phyloP scores from a whole-genome alignment of 106 monocot species.

The Allium cepa region DNA sequence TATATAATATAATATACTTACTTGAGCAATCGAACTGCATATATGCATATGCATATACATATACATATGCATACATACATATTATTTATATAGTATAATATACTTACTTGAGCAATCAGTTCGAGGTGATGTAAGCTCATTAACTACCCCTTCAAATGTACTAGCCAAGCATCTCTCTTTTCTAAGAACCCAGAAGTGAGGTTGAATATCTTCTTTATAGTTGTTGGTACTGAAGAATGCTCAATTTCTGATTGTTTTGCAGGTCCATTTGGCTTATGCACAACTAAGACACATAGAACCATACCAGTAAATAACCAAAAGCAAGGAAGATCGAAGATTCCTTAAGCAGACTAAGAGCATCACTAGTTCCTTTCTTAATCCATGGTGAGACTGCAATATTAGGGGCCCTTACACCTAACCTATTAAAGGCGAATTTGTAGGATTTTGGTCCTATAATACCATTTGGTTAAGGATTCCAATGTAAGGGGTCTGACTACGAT shows the following conservation, averaged over 20 bases:
- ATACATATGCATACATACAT: no score
- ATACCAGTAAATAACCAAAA: neutral
- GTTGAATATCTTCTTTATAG: constrained; percentile 49
- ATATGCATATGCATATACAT: no score
- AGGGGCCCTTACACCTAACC: constrained; percentile 64
- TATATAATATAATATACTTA: no score
- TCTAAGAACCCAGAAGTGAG: constrained; percentile 36
- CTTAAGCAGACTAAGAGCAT: neutral
- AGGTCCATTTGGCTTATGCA: constrained; percentile 27
- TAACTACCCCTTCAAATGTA: constrained; percentile 29
- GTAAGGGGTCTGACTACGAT: constrained; percentile 46
- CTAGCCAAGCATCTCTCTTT: constrained; percentile 38
- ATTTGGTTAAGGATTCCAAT: constrained; percentile 49
- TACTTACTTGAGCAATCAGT: constrained; percentile 33
- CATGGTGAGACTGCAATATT: constrained; percentile 53
- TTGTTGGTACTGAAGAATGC: constrained; percentile 50
- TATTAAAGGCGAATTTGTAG: constrained; percentile 34
- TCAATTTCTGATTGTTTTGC: constrained; percentile 32
- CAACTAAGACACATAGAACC: constrained; percentile 22
- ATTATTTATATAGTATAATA: neutral
- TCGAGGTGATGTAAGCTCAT: constrained; percentile 23
- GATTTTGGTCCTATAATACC: constrained; percentile 40
- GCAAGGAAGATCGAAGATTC: neutral
- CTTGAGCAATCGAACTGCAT: no score
- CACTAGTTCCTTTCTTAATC: constrained; percentile 55